phyloP scores from a whole-genome alignment of 1,284 basidiomycete species.

The Cutaneotrichosporon cyanovorans region DNA sequence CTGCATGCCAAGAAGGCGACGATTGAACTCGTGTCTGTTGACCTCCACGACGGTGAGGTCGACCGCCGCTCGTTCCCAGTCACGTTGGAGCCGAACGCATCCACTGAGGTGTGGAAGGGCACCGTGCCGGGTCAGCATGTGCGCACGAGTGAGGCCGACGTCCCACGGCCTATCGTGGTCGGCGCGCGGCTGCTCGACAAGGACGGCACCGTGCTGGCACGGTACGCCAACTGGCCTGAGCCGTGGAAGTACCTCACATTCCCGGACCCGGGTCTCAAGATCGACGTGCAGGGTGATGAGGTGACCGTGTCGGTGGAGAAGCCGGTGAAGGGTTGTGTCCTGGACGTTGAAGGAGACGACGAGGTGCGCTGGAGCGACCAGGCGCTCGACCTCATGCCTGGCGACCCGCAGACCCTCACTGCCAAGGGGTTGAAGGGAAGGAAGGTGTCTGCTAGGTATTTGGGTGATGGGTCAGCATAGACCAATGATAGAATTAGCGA shows the following conservation, averaged over 20 bases:
- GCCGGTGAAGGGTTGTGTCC: slow-evolving; percentile 76
- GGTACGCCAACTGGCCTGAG: slow-evolving; percentile 68
- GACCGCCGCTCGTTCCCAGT: slow-evolving; percentile 52
- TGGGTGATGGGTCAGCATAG: slow-evolving; percentile 12
- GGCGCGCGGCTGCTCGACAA: slow-evolving; percentile 59
- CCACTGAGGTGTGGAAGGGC: slow-evolving; percentile 70
- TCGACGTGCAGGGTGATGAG: slow-evolving; percentile 54
- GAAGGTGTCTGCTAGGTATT: slow-evolving; percentile 52
- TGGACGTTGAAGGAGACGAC: slow-evolving; percentile 59
- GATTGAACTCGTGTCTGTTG: slow-evolving; percentile 63
- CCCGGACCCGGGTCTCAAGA: slow-evolving; percentile 57
- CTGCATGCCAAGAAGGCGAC: slow-evolving; percentile 54
- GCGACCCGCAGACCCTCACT: slow-evolving; percentile 60
- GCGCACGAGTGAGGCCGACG: slow-evolving; percentile 59
- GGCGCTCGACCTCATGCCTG: slow-evolving; percentile 75
- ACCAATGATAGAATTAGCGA: too few species aligned
- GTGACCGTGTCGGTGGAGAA: slow-evolving; percentile 56
- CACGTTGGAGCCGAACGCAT: slow-evolving; percentile 61
- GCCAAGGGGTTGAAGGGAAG: slow-evolving; percentile 62
- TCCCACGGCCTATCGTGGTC: slow-evolving; percentile 62
- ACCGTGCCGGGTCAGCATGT: slow-evolving; percentile 58
- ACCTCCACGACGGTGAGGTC: slow-evolving; percentile 49
- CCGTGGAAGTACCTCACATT: slow-evolving; percentile 84
- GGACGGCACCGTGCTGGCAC: slow-evolving; percentile 53
- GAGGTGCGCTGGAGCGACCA: slow-evolving; percentile 72